Evolutionary conservation across 2,329 filamentous ascomycete species (phyloP).

Genomic region (Nemania serpens): DNA sequence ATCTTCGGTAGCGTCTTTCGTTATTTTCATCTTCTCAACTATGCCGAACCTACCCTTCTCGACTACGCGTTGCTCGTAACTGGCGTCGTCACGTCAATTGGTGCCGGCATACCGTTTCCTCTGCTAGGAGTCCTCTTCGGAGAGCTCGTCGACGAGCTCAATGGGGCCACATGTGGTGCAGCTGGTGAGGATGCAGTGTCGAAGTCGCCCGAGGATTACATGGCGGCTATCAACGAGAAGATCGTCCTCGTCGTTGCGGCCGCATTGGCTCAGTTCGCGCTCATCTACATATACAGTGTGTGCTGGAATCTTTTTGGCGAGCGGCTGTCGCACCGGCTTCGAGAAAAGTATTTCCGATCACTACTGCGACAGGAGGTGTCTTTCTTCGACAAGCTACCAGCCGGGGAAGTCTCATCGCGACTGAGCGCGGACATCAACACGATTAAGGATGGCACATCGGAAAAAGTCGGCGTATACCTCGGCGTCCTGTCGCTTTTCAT

Average conservation of each 20-base stretch:
- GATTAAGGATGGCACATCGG: conserved; percentile 63
- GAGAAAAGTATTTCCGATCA: conserved; percentile 58
- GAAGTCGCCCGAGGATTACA: conserved; percentile 38
- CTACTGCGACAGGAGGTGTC: conserved; percentile 61
- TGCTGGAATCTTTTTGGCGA: conserved; percentile 64
- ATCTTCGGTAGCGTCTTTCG: conserved; percentile 38
- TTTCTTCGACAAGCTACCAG: conserved; percentile 61
- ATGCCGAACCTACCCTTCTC: conserved; percentile 50
- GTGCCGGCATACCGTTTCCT: conserved; percentile 66
- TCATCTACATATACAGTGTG: conserved; percentile 61
- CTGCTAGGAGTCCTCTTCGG: conserved; percentile 68
- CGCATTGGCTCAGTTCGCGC: conserved; percentile 60
- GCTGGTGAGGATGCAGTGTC: conserved; percentile 22
- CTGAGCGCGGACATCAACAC: conserved; percentile 63
- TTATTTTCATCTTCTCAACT: conserved; percentile 53
- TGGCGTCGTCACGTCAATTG: conserved; percentile 53
- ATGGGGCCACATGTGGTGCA: conserved; percentile 59
- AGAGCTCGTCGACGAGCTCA: conserved; percentile 65
- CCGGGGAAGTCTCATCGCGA: conserved; percentile 61
- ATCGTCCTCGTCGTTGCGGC: conserved; percentile 64
- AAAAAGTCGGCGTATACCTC: conserved; percentile 65
- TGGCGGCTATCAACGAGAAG: conserved; percentile 52
- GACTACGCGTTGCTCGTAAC: conserved; percentile 49
- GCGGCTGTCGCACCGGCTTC: conserved; percentile 59
- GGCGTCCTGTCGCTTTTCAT: conserved; percentile 63